These are phyloP conservation scores for Hymenoscyphus albidus DNA, from an alignment of 2,329 filamentous ascomycete genomes.

Conservation along the genomic window DNA sequence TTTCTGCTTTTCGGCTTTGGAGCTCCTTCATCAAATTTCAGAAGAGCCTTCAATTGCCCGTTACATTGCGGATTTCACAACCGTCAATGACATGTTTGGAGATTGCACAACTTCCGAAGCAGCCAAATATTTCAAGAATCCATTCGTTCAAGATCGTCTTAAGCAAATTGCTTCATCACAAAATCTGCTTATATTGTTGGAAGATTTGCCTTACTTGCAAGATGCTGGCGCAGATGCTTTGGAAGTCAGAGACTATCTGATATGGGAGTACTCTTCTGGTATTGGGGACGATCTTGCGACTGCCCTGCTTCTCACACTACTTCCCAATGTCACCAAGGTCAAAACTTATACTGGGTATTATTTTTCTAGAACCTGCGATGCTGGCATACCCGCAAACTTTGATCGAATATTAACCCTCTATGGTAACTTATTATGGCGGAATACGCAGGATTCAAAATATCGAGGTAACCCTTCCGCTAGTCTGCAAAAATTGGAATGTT, in stretches of 20 bases:
- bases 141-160: background rate
- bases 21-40: background rate
- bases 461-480: too few relatives aligned
- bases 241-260: background rate
- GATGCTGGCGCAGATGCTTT: background rate
- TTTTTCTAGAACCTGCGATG: background rate
- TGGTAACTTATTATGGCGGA: background rate
- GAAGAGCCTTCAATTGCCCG: background rate
- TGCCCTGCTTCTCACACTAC: background rate
- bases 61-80: background rate
- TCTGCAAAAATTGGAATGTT: too few relatives aligned
- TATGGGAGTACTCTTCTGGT: background rate
- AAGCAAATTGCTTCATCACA: background rate
- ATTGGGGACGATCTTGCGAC: background rate
- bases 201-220: background rate
- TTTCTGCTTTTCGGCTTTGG: background rate
- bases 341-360: background rate
- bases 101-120: background rate
- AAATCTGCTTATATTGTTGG: background rate
- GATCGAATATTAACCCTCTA: background rate
- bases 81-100: background rate
- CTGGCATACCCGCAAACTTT: background rate
- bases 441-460: background rate
- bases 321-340: background rate
- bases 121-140: background rate